Evolutionary conservation across 345 rosid genomes (phyloP), one percentile per base, ranked within the genome.

Genomic region (Heritiera littoralis): DNA sequence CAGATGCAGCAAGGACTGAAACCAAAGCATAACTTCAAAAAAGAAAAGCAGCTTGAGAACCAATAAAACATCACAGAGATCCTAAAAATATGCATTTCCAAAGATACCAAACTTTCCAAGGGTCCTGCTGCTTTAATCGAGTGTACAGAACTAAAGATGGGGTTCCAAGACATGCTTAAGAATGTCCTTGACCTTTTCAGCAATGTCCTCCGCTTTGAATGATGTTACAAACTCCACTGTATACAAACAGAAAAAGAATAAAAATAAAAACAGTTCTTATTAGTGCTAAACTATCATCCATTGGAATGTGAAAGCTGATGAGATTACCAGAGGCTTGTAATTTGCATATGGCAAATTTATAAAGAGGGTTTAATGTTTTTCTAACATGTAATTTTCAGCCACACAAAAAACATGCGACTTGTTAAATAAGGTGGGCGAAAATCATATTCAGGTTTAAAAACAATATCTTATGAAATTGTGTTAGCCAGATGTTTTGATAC

Each of bases 171-270:
- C 92, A 83, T 89, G 95, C 81, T 72, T 74, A 51, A 92, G 92
- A 80, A 93, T 92, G 89, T 78, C 76, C 55, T 69, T 67, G 54
- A 90, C 92, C 45, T 84, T 77, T 77, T 84, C 88, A 75, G 82
- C 82, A 32, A 85, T 85, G 46, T 88, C 89, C 49, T 83, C 91
- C 81, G 89, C 92, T 73, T 82, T 83, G 78, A 80, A 83, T 17
- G 86, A 82, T 74, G 92, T 89, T 79, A 83, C 88, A 82, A 88
- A 86, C 78, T 88, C 89, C 75, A 89, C 93, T 92, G 92, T 14
- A 14, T 17, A 17, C 86, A 81, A 80, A 76, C 75, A 75, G 76
- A 45, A 56, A 71, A 65, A 32, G 28, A 61, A 38, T 40, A 28
- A 61, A 40, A 28, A 40, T 17, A 41, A 41, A 41, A n/a, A 20